These are phyloP conservation scores for Fremontodendron californicum DNA, from an alignment of 345 rosid genomes.

Conservation along the genomic window DNA sequence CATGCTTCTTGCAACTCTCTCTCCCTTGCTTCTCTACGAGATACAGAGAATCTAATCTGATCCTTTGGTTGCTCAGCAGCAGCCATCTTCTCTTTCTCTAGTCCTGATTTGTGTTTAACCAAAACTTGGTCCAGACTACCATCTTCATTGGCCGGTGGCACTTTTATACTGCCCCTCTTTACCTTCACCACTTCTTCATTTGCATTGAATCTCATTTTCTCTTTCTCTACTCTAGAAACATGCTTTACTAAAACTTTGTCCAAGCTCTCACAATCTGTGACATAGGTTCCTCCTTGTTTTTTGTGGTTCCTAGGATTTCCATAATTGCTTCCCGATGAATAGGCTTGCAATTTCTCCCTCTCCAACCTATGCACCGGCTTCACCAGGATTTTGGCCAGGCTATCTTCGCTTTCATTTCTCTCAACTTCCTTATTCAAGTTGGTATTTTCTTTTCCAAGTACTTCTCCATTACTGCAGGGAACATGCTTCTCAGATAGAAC, in stretches of 20 bases:
- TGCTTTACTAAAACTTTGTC: constrained; percentile 82
- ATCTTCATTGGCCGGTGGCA: constrained; percentile 28
- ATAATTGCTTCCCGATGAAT: constrained; percentile 30
- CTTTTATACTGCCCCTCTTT: constrained; percentile 27
- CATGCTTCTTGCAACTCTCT: constrained; percentile 83
- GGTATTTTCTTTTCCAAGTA: constrained; percentile 55
- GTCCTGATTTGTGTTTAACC: constrained; percentile 53
- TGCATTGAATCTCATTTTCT: constrained; percentile 41
- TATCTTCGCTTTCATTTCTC: constrained; percentile 27
- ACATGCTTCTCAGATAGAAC: constrained; percentile 9
- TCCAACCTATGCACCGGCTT: constrained; percentile 55
- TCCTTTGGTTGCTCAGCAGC: constrained; percentile 28
- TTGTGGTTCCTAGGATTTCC: constrained; percentile 30
- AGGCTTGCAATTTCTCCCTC: constrained; percentile 44
- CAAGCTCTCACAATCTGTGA: constrained; percentile 46
- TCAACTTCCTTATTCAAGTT: constrained; percentile 30
- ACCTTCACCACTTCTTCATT: constrained; percentile 36
- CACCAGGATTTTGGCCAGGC: constrained; percentile 56
- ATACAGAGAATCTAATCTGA: constrained; percentile 22
- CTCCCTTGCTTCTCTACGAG: constrained; percentile 67
- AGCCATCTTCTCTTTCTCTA: constrained; percentile 59
- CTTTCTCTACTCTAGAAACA: constrained; percentile 69
- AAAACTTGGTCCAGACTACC: constrained; percentile 48
- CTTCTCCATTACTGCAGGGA: constrained; percentile 5
- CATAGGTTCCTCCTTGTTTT: constrained; percentile 32